phyloP scores from a whole-genome alignment of 2,329 filamentous ascomycete species.

The Pseudogymnoascus sp. region DNA sequence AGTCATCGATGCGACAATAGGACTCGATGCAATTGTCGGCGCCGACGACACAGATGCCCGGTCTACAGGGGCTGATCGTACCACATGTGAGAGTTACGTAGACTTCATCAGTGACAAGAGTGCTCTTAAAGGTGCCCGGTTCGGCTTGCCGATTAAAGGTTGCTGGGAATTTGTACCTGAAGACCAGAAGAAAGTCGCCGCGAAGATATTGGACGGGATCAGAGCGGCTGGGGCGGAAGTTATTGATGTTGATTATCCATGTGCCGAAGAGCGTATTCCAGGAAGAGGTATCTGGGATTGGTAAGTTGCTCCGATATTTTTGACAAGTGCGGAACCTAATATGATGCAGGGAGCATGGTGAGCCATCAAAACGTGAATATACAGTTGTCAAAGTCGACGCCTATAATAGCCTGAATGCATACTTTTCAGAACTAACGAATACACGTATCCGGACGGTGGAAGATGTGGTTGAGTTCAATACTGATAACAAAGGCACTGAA shows the following conservation, averaged over 20 bases:
- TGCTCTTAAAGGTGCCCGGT: constrained; percentile 48
- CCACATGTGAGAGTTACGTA: constrained; percentile 26
- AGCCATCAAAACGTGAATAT: not conserved
- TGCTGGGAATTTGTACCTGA: not conserved
- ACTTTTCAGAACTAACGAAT: not conserved
- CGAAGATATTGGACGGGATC: constrained; percentile 4
- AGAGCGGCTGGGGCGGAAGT: not conserved
- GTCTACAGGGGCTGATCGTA: not conserved
- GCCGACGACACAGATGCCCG: constrained; percentile 32
- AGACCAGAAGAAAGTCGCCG: not conserved
- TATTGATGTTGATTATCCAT: not conserved
- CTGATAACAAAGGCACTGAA: not conserved
- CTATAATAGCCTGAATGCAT: not conserved
- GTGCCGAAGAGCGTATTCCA: not conserved
- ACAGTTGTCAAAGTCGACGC: not conserved
- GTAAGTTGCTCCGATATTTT: too few species aligned
- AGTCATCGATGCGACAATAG: constrained; percentile 53
- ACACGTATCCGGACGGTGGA: not conserved
- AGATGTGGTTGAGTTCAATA: constrained; percentile 1
- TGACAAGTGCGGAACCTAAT: too few species aligned
- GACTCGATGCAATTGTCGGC: constrained; percentile 54
- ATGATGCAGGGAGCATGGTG: not conserved
- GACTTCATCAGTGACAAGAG: constrained; percentile 20
- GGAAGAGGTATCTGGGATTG: not conserved
- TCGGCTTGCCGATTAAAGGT: constrained; percentile 47